These are phyloP conservation scores for Drechmeria coniospora DNA, from an alignment of 2,329 filamentous ascomycete species.

Conservation along the genomic window DNA sequence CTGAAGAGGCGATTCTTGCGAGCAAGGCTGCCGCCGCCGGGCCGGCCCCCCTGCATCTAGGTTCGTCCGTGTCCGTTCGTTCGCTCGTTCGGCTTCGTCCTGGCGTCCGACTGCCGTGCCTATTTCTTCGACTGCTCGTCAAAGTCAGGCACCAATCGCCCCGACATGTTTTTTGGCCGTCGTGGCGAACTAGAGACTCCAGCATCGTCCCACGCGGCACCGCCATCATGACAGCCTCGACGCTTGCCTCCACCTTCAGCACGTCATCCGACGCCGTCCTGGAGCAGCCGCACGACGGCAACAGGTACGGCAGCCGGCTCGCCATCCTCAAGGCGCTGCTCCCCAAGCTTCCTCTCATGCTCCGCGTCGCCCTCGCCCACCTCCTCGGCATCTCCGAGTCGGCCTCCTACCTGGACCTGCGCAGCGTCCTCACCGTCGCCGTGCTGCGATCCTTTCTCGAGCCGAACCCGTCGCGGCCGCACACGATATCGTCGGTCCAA, in stretches of 20 bases:
- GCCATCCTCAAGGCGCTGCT: slow-evolving; percentile 19
- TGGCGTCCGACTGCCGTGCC: too few species aligned
- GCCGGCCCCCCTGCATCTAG: too few species aligned
- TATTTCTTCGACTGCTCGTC: too few species aligned
- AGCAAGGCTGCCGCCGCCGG: too few species aligned
- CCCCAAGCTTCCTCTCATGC: slow-evolving; percentile 43
- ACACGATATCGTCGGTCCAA: slow-evolving; percentile 48
- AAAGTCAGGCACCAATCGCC: too few species aligned
- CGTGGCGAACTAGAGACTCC: too few species aligned
- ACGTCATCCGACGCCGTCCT: not conserved
- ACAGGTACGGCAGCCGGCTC: slow-evolving; percentile 2
- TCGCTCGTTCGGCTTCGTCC: too few species aligned
- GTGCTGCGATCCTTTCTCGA: slow-evolving; percentile 52
- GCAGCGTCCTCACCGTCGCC: slow-evolving; percentile 56
- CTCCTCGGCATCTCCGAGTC: slow-evolving; percentile 52
- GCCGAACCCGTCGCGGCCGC: slow-evolving; percentile 20
- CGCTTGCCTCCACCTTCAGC: not conserved
- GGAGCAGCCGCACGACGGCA: not conserved
- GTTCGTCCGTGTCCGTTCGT: too few species aligned
- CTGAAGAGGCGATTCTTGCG: too few species aligned
- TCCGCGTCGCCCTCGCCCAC: slow-evolving; percentile 48
- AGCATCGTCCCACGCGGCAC: too few species aligned
- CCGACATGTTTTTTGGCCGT: too few species aligned
- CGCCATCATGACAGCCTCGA: too few species aligned
- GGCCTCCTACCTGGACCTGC: slow-evolving; percentile 63